Evolutionary conservation across 1,139 yeast genomes (phyloP).

Genomic region (Yarrowia galli): DNA sequence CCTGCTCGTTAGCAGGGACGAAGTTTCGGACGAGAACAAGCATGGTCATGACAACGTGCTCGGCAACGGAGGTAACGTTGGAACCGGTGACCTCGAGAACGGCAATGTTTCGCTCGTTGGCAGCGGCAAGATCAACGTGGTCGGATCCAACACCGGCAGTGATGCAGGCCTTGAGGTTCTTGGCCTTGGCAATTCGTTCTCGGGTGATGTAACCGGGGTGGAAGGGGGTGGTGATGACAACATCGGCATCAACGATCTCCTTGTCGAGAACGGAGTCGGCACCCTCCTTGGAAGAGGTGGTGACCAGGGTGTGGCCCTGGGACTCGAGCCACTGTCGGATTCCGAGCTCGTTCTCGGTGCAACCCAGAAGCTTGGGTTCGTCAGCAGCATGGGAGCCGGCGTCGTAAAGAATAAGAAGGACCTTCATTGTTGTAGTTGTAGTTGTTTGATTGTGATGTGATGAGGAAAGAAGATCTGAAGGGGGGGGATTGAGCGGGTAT

Average conservation of each 20-base stretch:
- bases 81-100: slow-evolving; percentile 73
- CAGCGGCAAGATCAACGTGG: slow-evolving; percentile 58
- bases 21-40: slow-evolving; percentile 69
- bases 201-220: slow-evolving; percentile 79
- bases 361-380: slow-evolving; percentile 69
- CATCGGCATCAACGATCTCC: slow-evolving; percentile 72
- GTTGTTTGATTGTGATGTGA: slow-evolving; percentile 2
- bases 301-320: slow-evolving; percentile 71
- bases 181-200: slow-evolving; percentile 72
- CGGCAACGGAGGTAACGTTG: slow-evolving; percentile 80
- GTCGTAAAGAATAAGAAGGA: slow-evolving; percentile 49
- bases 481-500: not conserved
- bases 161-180: slow-evolving; percentile 72
- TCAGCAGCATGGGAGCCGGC: slow-evolving; percentile 62
- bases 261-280: slow-evolving; percentile 64
- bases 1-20: slow-evolving; percentile 51
- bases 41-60: slow-evolving; percentile 67
- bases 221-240: slow-evolving; percentile 83
- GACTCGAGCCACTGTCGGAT: slow-evolving; percentile 68
- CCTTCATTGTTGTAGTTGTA: slow-evolving; percentile 43
- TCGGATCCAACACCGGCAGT: slow-evolving; percentile 97
- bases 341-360: slow-evolving; percentile 79
- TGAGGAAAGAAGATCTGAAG: not conserved
- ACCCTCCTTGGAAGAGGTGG: slow-evolving; percentile 78
- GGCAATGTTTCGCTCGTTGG: slow-evolving; percentile 60